These are phyloP conservation scores for Penicillium turbatum DNA, from an alignment of 495 filamentous ascomycete genomes.

Conservation along the genomic window DNA sequence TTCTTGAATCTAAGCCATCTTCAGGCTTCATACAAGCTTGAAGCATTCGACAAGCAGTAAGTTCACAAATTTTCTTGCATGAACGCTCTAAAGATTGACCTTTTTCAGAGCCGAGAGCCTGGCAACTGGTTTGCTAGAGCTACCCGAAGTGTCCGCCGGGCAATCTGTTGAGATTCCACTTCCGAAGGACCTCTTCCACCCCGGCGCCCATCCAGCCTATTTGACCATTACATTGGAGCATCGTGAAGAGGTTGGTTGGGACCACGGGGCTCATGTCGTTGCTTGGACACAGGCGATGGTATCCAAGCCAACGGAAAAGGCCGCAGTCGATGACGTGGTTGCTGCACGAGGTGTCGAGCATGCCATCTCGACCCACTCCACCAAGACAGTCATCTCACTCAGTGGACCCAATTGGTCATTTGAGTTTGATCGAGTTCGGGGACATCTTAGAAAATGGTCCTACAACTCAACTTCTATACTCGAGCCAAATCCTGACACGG, in stretches of 20 bases:
- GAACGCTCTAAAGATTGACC: no score
- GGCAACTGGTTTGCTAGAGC: conserved; percentile 17
- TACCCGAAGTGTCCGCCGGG: conserved; percentile 19
- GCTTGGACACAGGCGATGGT: conserved; percentile 1
- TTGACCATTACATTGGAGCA: conserved; percentile 5
- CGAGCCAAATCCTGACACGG: conserved; percentile 5
- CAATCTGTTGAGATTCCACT: conserved; percentile 15
- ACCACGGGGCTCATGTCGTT: background rate
- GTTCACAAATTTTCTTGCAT: no score
- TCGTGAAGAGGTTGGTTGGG: background rate
- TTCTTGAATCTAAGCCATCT: conserved; percentile 50
- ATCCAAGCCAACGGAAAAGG: background rate
- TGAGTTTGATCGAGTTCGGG: conserved; percentile 1
- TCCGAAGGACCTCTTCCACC: conserved; percentile 7
- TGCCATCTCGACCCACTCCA: background rate
- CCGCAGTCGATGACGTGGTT: background rate
- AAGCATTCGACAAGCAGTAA: conserved; percentile 16
- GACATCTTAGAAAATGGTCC: background rate
- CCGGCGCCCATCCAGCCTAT: conserved; percentile 1
- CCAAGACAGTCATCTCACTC: conserved; percentile 1
- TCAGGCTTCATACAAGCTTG: conserved; percentile 22
- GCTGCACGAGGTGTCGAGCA: no score
- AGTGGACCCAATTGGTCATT: background rate
- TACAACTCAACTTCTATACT: conserved; percentile 1
- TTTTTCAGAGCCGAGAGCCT: background rate